Conservation (phyloP, 352 stramenopile species). For the Nothophytophthora sp. region DNA sequence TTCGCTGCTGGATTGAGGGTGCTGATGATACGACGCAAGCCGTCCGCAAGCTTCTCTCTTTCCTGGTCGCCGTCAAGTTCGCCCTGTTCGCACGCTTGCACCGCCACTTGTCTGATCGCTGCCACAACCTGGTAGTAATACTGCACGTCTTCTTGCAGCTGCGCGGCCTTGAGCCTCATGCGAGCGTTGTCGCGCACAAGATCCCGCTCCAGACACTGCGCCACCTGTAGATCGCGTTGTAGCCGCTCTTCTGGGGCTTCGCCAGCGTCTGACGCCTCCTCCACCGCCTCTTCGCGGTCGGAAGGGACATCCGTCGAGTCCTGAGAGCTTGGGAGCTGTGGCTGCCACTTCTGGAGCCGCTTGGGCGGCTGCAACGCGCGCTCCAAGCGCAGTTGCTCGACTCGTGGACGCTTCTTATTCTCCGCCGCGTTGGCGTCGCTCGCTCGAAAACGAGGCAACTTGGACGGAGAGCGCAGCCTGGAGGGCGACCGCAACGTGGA, state of each 20-base stretch:
- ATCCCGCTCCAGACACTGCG: constrained; percentile 35
- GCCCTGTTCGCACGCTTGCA: constrained; percentile 12
- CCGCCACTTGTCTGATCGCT: constrained; percentile 40
- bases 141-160: constrained; percentile 49
- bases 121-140: constrained; percentile 53
- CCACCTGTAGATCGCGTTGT: constrained; percentile 35
- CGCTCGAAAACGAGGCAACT: too few species aligned
- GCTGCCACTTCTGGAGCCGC: constrained; percentile 9
- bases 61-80: background rate
- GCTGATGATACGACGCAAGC: constrained; percentile 34
- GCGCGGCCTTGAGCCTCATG: constrained; percentile 46
- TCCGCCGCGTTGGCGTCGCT: too few species aligned
- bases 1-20: too few species aligned
- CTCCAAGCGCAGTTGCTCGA: too few species aligned
- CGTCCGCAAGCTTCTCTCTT: constrained; percentile 13
- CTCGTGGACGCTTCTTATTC: too few species aligned
- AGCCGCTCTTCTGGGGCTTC: constrained; percentile 16
- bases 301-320: too few species aligned
- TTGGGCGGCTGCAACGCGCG: constrained; percentile 14
- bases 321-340: too few species aligned
- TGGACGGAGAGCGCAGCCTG: too few species aligned
- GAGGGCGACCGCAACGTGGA: too few species aligned
- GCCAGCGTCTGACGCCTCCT: background rate
- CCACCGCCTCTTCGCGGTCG: background rate
- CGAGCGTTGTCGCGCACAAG: constrained; percentile 46